phyloP scores from a whole-genome alignment of 148 eudicot species.

The Salicornia ramosissima region DNA sequence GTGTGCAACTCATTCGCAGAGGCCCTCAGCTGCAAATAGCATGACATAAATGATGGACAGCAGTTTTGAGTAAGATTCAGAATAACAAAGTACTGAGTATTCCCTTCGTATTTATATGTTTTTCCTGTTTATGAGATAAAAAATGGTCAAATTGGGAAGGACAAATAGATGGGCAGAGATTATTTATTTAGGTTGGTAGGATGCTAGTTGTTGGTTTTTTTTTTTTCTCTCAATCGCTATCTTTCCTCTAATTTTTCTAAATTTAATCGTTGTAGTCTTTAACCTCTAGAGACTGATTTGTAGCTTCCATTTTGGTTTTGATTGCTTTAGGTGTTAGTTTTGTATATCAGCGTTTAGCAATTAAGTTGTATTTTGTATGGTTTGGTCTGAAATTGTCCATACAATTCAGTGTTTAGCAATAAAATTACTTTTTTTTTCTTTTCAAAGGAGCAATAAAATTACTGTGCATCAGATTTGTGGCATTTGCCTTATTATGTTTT shows the following conservation, averaged over 20 bases:
- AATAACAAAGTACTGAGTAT: constrained; percentile 23
- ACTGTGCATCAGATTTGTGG: no score
- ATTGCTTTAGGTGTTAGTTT: neutral
- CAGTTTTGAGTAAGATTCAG: constrained; percentile 37
- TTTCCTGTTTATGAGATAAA: no score
- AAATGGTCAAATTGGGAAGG: no score
- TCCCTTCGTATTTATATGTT: no score
- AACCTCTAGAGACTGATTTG: neutral
- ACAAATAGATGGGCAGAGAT: no score
- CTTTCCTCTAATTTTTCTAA: neutral
- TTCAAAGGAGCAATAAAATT: no score
- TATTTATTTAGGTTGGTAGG: constrained; percentile 12
- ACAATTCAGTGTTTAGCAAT: no score
- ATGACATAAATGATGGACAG: constrained; percentile 20
- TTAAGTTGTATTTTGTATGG: neutral
- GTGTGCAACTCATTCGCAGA: constrained; percentile 8
- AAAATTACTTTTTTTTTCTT: no score
- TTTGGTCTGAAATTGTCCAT: no score
- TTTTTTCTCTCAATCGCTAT: neutral
- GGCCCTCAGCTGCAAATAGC: constrained; percentile 9
- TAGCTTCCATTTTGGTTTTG: neutral
- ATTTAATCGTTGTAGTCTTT: neutral
- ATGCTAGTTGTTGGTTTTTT: neutral
- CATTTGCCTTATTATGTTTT: neutral
- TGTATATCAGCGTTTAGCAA: neutral